phyloP scores from a whole-genome alignment of 2,329 filamentous ascomycete genomes.

The Aspergillus hiratsukae region DNA sequence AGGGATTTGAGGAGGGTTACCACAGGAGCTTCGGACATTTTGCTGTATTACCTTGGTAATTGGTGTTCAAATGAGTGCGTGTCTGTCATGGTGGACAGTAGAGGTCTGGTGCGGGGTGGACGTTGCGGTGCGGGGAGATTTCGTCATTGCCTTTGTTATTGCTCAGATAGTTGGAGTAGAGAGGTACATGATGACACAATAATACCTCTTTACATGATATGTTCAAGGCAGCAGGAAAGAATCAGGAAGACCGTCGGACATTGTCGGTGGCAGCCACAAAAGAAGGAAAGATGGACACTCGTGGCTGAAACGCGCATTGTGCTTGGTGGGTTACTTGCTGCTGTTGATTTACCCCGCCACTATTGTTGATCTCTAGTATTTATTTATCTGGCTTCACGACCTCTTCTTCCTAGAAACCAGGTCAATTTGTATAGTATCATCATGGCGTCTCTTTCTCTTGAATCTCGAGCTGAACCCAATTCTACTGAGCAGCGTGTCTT shows the following conservation, averaged over 20 bases:
- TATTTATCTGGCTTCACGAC: neutral
- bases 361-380: neutral
- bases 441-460: constrained; percentile 3
- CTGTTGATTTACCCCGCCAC: neutral
- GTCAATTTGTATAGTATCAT: neutral
- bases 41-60: neutral
- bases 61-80: neutral
- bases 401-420: neutral
- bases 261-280: neutral
- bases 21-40: constrained; percentile 7
- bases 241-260: neutral
- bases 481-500: neutral
- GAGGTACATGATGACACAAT: neutral
- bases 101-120: neutral
- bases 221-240: neutral
- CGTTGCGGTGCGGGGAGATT: neutral
- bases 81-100: too few relatives aligned
- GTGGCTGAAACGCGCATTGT: neutral
- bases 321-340: neutral
- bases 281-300: neutral
- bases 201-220: too few relatives aligned
- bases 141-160: neutral
- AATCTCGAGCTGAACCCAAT: neutral
- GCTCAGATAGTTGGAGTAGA: neutral
- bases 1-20: constrained; percentile 30